phyloP scores from a whole-genome alignment of 805 yeast genomes.

The Candida arabinofermentans region DNA sequence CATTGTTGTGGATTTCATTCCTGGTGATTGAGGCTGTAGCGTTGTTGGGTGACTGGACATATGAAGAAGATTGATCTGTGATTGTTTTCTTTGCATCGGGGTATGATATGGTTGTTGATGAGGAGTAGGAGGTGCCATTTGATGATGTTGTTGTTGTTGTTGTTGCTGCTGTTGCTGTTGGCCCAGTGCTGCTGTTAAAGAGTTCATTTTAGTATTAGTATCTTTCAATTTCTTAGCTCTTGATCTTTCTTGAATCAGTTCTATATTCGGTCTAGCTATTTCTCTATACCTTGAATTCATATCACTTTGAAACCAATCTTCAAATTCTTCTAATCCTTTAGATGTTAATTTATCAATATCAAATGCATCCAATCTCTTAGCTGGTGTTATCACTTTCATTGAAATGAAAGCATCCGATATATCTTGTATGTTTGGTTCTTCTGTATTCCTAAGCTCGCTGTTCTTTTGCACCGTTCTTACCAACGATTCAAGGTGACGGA shows the following conservation, averaged over 20 bases:
- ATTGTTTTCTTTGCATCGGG: conserved; percentile 8
- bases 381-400: conserved; percentile 59
- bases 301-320: conserved; percentile 53
- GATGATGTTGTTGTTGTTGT: conserved; percentile 24
- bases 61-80: conserved; percentile 8
- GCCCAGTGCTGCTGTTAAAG: conserved; percentile 30
- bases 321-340: conserved; percentile 46
- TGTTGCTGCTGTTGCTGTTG: conserved; percentile 24
- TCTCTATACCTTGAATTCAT: conserved; percentile 41
- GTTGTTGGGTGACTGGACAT: neutral
- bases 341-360: conserved; percentile 44
- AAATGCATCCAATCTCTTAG: conserved; percentile 47
- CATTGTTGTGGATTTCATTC: neutral
- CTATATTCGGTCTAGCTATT: conserved; percentile 29
- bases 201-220: conserved; percentile 30
- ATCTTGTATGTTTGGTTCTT: conserved; percentile 52
- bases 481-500: conserved; percentile 57
- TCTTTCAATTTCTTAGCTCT: conserved; percentile 19
- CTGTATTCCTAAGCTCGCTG: conserved; percentile 41
- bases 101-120: conserved; percentile 15
- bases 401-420: conserved; percentile 66
- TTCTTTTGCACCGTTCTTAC: conserved; percentile 45
- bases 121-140: conserved; percentile 2
- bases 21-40: neutral
- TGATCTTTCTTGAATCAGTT: conserved; percentile 22